phyloP scores from a whole-genome alignment of 2,329 filamentous ascomycete genomes.

The Aphanocladium album region DNA sequence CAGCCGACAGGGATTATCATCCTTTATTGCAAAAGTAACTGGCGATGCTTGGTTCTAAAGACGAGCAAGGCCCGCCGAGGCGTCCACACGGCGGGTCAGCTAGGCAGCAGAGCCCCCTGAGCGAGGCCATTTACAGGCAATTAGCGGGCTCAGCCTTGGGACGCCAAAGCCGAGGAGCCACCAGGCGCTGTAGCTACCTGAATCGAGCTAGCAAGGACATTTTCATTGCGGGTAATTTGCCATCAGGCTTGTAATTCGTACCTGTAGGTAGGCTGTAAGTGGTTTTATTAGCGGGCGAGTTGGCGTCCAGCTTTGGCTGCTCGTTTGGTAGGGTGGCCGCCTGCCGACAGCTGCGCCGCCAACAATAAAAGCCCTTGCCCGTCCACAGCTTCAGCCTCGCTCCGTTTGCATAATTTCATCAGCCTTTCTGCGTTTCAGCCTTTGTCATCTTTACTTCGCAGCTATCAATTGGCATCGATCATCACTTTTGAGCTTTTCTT shows the following conservation, averaged over 20 bases:
- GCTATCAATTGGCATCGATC: not conserved
- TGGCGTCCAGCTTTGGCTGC: not conserved
- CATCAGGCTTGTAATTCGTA: too few species aligned
- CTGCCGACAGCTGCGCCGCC: not conserved
- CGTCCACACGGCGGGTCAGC: not conserved
- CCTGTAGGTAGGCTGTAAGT: not conserved
- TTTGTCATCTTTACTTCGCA: too few species aligned
- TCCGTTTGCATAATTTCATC: not conserved
- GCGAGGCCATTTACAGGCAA: not conserved
- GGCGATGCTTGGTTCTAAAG: too few species aligned
- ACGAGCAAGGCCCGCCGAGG: not conserved
- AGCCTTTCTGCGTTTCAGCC: not conserved
- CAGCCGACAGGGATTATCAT: constrained; percentile 1
- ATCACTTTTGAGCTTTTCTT: not conserved
- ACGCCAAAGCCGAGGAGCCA: too few species aligned
- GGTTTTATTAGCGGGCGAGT: not conserved
- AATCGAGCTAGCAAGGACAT: not conserved
- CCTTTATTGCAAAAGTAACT: not conserved
- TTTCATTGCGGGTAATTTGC: too few species aligned
- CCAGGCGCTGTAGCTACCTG: not conserved
- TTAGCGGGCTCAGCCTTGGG: not conserved
- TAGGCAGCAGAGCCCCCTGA: constrained; percentile 10
- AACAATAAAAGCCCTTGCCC: constrained; percentile 3
- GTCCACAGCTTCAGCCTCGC: constrained; percentile 5
- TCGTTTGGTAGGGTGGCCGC: not conserved